Evolutionary conservation across 2,329 filamentous ascomycete genomes (phyloP), one percentile per base, ranked within the genome.

Genomic region (Verticillium alfalfae): DNA sequence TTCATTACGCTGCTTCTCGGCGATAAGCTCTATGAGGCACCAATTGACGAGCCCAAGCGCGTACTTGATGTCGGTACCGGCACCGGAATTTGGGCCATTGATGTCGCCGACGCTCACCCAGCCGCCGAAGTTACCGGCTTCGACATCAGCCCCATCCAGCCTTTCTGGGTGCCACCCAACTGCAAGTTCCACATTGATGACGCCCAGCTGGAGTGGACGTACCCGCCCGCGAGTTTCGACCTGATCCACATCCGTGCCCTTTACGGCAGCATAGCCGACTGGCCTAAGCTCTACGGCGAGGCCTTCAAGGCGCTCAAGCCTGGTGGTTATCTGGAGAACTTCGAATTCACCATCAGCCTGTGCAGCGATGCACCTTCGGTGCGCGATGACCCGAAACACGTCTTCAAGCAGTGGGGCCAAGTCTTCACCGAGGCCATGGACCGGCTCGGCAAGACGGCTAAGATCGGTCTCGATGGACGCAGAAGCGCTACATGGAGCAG

Each of bases 191-290:
- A 74, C 13, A 71, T 77, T 61, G 76, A 72, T 58, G 75, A 73
- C 65, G 71, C 61, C 62, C 70, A 62, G 59, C 69, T 61, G 38
- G 68, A 70, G 1, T 87, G 85, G 85, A 75, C 83, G 9, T 62
- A 58, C 22, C 75, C 78, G 5, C 67, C 73, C 2, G 68, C 79
- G 60, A 72, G 78, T 38, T 84, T 85, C 67, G 85, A 88, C 72
- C 85, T 81, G 66, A 80, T 89, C 60, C 87, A 88, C 68, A 81
- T 84, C 10, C 81, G 83, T 36, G 77, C 83, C 67, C 75, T 88
- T 65, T 75, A 80, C 4, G 86, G 86, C 31, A 80, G 80, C 61
- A 81, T 88, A 61, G 72, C 76, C 3, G 84, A 87, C 65, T 88
- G 85, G 72, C 76, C 78, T 39, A 74, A 78, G 12, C 70, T 88